Percentiles rank a stretch among this genome's conserved stretches.
Evolutionary conservation across 768 basidiomycete species (phyloP).

Genomic region (Boletales sp.): DNA sequence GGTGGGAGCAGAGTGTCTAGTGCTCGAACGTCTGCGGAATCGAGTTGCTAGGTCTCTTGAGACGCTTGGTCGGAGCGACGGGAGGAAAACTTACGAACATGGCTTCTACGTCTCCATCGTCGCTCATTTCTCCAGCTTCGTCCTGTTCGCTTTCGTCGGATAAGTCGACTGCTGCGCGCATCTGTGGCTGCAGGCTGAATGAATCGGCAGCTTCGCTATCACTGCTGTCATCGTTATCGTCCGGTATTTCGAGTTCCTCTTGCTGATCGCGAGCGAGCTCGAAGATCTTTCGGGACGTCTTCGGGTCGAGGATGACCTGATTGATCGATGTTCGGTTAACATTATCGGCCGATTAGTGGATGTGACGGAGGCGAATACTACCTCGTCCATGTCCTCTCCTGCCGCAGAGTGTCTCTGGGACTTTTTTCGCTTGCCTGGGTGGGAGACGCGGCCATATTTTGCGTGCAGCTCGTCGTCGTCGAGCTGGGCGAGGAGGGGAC

Average conservation of each 20-base stretch:
- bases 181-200: conserved; percentile 22
- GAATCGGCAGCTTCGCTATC: conserved; percentile 29
- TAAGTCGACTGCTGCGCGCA: conserved; percentile 40
- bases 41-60: conserved; percentile 63
- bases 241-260: conserved; percentile 72
- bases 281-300: conserved; percentile 83
- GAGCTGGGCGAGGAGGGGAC: conserved; percentile 84
- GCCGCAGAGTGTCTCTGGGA: conserved; percentile 37
- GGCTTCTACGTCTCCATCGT: conserved; percentile 47
- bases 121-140: conserved; percentile 12
- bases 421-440: conserved; percentile 74
- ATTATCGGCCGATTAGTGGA: too few relatives aligned
- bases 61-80: conserved; percentile 3
- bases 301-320: conserved; percentile 72
- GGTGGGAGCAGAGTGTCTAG: conserved; percentile 78
- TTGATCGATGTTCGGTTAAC: too few relatives aligned
- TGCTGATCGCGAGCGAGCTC: conserved; percentile 92
- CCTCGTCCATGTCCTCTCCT: conserved; percentile 61
- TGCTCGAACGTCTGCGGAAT: conserved; percentile 82
- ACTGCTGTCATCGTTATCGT: conserved; percentile 50
- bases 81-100: conserved; percentile 47
- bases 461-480: conserved; percentile 70
- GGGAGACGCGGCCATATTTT: conserved; percentile 75
- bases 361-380: conserved; percentile 18
- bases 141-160: conserved; percentile 57